Percentiles rank a stretch among this genome's conserved stretches.
These are phyloP conservation scores for Aureobasidium leucospermi DNA, from an alignment of 2,329 filamentous ascomycete species.

Conservation along the genomic window DNA sequence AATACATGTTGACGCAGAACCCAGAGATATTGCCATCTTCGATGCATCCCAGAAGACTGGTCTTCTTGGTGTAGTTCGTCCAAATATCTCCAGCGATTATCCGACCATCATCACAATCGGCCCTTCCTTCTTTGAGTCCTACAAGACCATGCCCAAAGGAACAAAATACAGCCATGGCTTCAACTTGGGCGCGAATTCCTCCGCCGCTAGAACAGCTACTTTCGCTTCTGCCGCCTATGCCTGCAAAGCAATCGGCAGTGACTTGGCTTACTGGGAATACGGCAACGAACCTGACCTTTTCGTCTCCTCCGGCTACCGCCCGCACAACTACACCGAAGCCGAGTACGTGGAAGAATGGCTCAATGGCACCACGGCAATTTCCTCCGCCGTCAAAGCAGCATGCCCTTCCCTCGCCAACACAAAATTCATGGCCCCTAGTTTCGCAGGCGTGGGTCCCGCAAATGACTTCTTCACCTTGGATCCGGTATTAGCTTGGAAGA, in stretches of 20 bases:
- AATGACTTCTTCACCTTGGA: slow-evolving; percentile 34
- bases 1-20: neutral
- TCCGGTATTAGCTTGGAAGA: slow-evolving; percentile 44
- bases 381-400: slow-evolving; percentile 35
- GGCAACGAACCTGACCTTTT: slow-evolving; percentile 60
- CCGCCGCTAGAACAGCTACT: slow-evolving; percentile 45
- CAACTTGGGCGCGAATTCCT: slow-evolving; percentile 50
- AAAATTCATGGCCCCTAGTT: slow-evolving; percentile 52
- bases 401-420: slow-evolving; percentile 47
- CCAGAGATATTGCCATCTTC: slow-evolving; percentile 53
- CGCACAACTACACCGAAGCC: slow-evolving; percentile 46
- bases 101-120: slow-evolving; percentile 55
- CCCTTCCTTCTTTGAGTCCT: slow-evolving; percentile 56
- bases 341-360: slow-evolving; percentile 53
- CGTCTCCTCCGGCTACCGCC: slow-evolving; percentile 46
- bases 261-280: slow-evolving; percentile 53
- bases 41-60: slow-evolving; percentile 45
- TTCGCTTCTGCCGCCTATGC: slow-evolving; percentile 49
- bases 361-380: slow-evolving; percentile 46
- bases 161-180: slow-evolving; percentile 56
- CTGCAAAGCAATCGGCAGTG: slow-evolving; percentile 48
- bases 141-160: slow-evolving; percentile 45
- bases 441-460: slow-evolving; percentile 42
- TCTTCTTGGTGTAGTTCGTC: slow-evolving; percentile 47
- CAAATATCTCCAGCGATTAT: slow-evolving; percentile 48